Evolutionary conservation across 352 stramenopile genomes (phyloP), one percentile per base, ranked within the genome.

Genomic region (Lagenidium giganteum): DNA sequence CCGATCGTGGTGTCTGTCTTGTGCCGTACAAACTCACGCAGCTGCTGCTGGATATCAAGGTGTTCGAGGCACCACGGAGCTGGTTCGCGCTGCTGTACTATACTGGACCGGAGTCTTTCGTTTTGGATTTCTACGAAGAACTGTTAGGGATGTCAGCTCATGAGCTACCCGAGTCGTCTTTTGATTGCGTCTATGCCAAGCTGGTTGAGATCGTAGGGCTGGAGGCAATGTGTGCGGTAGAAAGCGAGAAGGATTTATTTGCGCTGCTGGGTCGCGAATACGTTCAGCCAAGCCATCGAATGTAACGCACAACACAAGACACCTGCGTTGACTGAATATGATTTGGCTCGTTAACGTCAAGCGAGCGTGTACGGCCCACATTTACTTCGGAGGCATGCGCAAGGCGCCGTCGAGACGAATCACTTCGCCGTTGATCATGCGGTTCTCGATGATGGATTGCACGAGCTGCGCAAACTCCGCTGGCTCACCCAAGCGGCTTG

Each of bases 381-480:
- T 24, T 59, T 88, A 94, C 58, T 93, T 95, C 24, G 84, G 84
- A 16, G 80, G 84, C 95, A 99, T 98, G 40, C 96, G 83, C 17
- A 99, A 64, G 8, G 89, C 96, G 24, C 96, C 96, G 64, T 99
- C 96, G 20, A 99, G 73, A 29, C 96, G 87, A 61, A 99, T 99
- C 2, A 93, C 87, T 67, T 98, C 95, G 41, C 96, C 96, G 60
- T 99, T 99, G 32, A 99, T 70, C 89, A 98, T 98, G 47, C 87
- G 88, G 78, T 98, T 99, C 47, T 96, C 80, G 44, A 99, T 86
- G 58, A 99, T 98, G 18, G 74, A 58, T 42, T 95, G 84, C 38
- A 96, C 95, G 25, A 99, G 70, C 47, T 97, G 77, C 9, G 93
- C 96, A 67, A 95, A 99, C 62, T 99, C 95, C 42, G 95, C 76